Evolutionary conservation across 352 stramenopile genomes (phyloP).

Genomic region (Globisporangium emineosum): DNA sequence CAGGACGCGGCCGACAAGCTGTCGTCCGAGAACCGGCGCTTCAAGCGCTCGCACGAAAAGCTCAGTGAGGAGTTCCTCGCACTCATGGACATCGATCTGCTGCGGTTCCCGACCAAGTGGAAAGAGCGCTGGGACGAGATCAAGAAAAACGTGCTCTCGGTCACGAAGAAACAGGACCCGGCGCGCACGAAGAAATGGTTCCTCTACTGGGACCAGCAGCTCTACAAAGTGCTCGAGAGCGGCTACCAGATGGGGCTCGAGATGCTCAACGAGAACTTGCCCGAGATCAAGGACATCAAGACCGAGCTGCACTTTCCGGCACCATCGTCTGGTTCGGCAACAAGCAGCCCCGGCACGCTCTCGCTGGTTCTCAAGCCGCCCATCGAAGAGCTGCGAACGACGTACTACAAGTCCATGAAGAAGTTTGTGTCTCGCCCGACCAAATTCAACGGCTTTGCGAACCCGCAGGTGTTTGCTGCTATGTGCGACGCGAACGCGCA

Average conservation of each 20-base stretch:
- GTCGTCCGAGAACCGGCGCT: constrained; percentile 85
- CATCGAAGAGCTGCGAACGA: constrained; percentile 90
- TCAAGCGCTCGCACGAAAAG: constrained; percentile 88
- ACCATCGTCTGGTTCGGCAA: not conserved
- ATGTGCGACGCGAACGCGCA: constrained; percentile 90
- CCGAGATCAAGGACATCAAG: constrained; percentile 87
- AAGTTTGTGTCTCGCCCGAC: constrained; percentile 92
- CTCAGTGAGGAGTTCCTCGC: constrained; percentile 72
- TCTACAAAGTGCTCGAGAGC: constrained; percentile 95
- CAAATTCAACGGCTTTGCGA: constrained; percentile 87
- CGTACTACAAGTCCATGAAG: constrained; percentile 95
- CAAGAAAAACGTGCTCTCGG: constrained; percentile 59
- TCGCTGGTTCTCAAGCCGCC: constrained; percentile 88
- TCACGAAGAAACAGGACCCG: constrained; percentile 78
- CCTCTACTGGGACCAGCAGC: constrained; percentile 92
- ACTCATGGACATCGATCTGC: constrained; percentile 90
- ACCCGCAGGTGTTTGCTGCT: constrained; percentile 76
- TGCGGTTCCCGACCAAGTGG: constrained; percentile 83
- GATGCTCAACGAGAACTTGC: constrained; percentile 92
- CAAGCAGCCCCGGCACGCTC: not conserved
- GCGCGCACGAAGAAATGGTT: constrained; percentile 89
- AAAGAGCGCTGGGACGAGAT: constrained; percentile 86
- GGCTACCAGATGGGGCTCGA: constrained; percentile 93
- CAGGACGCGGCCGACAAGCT: constrained; percentile 89
- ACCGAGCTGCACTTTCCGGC: constrained; percentile 70